Percentiles rank a stretch among this genome's conserved stretches.
Evolutionary conservation across 2,329 filamentous ascomycete genomes (phyloP).

Genomic region (Rutstroemia sp.): DNA sequence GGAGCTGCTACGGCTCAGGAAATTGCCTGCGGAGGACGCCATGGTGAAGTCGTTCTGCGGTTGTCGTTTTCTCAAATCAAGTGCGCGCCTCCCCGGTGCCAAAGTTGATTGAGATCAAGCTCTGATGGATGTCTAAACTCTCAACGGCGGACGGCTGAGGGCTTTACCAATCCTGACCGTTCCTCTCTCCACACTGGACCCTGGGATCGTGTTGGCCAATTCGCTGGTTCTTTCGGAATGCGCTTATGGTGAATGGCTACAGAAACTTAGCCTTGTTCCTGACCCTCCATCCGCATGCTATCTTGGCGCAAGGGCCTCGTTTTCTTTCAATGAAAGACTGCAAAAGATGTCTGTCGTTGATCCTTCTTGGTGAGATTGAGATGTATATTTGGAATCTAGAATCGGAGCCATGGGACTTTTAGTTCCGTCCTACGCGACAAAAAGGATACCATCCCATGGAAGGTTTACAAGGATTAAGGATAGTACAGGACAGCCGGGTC

Average conservation of each 20-base stretch:
- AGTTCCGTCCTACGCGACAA: conserved; percentile 1
- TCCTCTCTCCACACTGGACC: background rate
- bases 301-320: conserved; percentile 4
- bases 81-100: background rate
- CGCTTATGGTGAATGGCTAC: conserved; percentile 5
- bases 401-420: background rate
- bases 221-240: conserved; percentile 3
- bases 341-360: background rate
- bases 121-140: background rate
- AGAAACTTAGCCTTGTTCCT: conserved; percentile 11
- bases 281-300: conserved; percentile 2
- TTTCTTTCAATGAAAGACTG: background rate
- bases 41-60: conserved; percentile 12
- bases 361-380: background rate
- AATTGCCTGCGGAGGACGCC: conserved; percentile 40
- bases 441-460: background rate
- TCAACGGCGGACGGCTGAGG: background rate
- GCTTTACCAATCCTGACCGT: background rate
- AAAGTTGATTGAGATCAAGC: background rate
- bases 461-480: background rate
- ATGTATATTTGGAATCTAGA: background rate
- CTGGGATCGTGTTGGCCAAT: background rate
- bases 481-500: too few relatives aligned
- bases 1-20: conserved; percentile 55
- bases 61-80: background rate